Conservation (phyloP, 257 asterid genomes). For the Ligustrum vulgare region DNA sequence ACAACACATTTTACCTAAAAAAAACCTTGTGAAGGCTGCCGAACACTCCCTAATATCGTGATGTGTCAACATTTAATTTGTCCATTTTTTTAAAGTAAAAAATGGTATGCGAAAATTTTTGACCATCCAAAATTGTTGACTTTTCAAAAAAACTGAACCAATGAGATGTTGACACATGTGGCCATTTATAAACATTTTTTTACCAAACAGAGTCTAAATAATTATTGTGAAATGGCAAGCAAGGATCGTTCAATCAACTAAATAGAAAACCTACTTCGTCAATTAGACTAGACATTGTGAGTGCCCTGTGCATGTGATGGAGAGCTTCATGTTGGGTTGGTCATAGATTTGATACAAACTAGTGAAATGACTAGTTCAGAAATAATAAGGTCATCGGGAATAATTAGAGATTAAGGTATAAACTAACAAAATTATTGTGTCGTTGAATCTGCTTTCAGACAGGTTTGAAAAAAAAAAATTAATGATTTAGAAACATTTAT, state of each 20-base stretch:
- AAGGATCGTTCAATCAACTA: not conserved
- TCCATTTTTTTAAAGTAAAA: too few species aligned
- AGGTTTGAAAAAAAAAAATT: not conserved
- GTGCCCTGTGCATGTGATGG: not conserved
- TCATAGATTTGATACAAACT: not conserved
- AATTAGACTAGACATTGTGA: not conserved
- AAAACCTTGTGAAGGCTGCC: too few species aligned
- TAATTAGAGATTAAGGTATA: not conserved
- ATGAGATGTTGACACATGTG: too few species aligned
- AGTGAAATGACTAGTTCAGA: too few species aligned
- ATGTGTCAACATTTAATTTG: too few species aligned
- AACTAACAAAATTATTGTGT: slow-evolving; percentile 7
- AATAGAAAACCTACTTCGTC: not conserved
- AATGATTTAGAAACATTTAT: not conserved
- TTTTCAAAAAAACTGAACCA: too few species aligned
- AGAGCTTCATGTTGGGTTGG: not conserved
- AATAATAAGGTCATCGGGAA: not conserved
- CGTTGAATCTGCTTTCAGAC: not conserved
- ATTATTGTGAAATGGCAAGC: not conserved
- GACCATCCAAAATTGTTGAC: too few species aligned
- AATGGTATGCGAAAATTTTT: too few species aligned
- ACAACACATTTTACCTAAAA: too few species aligned
- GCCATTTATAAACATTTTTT: too few species aligned
- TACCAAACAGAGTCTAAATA: too few species aligned
- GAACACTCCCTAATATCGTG: too few species aligned